Evolutionary conservation across 2,329 filamentous ascomycete genomes (phyloP), one percentile per base, ranked within the genome.

Genomic region (Monilinia aucupariae): DNA sequence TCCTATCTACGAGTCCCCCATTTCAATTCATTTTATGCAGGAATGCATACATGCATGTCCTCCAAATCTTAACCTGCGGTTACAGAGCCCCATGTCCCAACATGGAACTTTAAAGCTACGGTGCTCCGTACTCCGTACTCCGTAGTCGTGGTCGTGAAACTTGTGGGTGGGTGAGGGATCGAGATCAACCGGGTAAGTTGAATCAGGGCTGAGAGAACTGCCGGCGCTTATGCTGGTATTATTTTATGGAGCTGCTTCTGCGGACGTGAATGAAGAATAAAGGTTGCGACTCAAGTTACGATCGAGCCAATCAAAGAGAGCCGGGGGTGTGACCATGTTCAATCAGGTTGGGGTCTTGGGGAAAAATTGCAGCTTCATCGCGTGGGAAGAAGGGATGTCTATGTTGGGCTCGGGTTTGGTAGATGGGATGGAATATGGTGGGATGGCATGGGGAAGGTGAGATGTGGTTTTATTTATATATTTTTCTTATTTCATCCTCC

Each of bases 391-490:
- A 32, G 27, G n/a, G n/a, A 30, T 3, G 51, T 50, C 25, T 34
- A 62, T 30, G 60, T 58, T 37, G 45, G 51, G n/a, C 51, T 62
- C 8, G 52, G 22, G 3, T 51, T 56, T n/a, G 60, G 50, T 47
- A 48, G n/a, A n/a, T n/a, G n/a, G n/a, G n/a, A n/a, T n/a, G n/a
- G n/a, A n/a, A n/a, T n/a, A n/a, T n/a, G n/a, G n/a, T n/a, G n/a
- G n/a, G n/a, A n/a, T n/a, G n/a, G n/a, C 30, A 49, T 34, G 43
- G 13, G 34, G 41, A 50, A 32, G 12, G 13, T 39, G 32, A 10
- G n/a, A n/a, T n/a, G n/a, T n/a, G n/a, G n/a, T n/a, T n/a, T n/a
- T n/a, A n/a, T n/a, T n/a, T n/a, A n/a, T n/a, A 43, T 32, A 7
- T 32, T 41, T 25, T 62, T 12, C n/a, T n/a, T n/a, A n/a, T n/a